These are phyloP conservation scores for Cutaneotrichosporon cutaneum DNA, from an alignment of 1,284 basidiomycete species.

Conservation along the genomic window DNA sequence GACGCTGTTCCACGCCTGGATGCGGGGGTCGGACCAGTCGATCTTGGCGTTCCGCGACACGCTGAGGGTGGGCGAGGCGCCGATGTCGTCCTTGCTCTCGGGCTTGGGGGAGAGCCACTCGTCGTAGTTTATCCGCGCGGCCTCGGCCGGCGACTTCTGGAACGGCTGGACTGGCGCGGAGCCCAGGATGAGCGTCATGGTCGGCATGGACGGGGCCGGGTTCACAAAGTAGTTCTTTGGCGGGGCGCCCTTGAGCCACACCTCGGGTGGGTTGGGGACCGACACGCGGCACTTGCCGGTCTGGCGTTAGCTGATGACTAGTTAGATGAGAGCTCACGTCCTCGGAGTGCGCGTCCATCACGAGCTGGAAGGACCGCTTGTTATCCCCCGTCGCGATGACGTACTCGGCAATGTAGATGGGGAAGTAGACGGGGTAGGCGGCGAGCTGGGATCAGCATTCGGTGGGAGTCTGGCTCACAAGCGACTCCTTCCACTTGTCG, in stretches of 20 bases:
- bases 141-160: background rate
- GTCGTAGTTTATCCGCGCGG: conserved; percentile 25
- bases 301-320: conserved; percentile 24
- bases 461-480: conserved; percentile 33
- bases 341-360: conserved; percentile 49
- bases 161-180: conserved; percentile 12
- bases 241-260: conserved; percentile 33
- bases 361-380: conserved; percentile 32
- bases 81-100: conserved; percentile 17
- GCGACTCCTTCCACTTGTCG: conserved; percentile 35
- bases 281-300: conserved; percentile 34
- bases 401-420: conserved; percentile 50
- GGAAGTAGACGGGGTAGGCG: conserved; percentile 51
- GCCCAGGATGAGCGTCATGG: conserved; percentile 25
- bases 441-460: conserved; percentile 32
- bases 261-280: conserved; percentile 36
- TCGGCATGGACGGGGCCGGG: conserved; percentile 40
- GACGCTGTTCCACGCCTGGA: conserved; percentile 37
- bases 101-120: conserved; percentile 41
- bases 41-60: conserved; percentile 26
- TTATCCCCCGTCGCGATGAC: conserved; percentile 31
- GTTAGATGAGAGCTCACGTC: conserved; percentile 32
- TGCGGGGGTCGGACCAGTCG: conserved; percentile 45
- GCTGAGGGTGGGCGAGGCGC: conserved; percentile 33
- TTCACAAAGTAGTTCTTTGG: conserved; percentile 40